Evolutionary conservation across 257 asterid species (phyloP).

Genomic region (Galeopsis tetrahit): DNA sequence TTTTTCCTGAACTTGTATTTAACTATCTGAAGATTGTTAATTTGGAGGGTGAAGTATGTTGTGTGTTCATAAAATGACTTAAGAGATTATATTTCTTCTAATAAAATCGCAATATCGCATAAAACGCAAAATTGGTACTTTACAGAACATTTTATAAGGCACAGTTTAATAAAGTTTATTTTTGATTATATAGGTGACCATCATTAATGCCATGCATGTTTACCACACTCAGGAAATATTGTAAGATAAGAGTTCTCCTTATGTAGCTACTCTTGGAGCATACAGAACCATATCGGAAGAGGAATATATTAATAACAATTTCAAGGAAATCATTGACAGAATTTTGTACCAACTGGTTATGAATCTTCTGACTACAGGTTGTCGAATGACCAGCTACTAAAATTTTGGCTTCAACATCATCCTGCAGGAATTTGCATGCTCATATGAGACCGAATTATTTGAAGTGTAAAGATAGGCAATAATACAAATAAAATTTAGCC

Average conservation of each 20-base stretch:
- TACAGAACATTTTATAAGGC: constrained; percentile 17
- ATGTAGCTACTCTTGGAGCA: constrained; percentile 12
- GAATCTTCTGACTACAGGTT: constrained; percentile 99
- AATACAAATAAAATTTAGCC: constrained; percentile 20
- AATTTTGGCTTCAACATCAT: constrained; percentile 72
- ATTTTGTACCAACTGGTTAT: constrained; percentile 83
- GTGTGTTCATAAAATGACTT: constrained; percentile 9
- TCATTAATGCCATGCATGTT: constrained; percentile 13
- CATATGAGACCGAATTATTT: constrained; percentile 24
- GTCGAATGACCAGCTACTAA: constrained; percentile 89
- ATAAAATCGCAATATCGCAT: background rate
- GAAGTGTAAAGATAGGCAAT: constrained; percentile 7
- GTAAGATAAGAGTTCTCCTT: constrained; percentile 3
- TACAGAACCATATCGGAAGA: background rate
- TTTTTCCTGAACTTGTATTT: constrained; percentile 1
- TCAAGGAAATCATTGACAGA: constrained; percentile 25
- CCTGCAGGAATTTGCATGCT: constrained; percentile 53
- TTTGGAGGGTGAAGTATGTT: background rate
- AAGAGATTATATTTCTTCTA: background rate
- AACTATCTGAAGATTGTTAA: background rate
- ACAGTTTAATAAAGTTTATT: constrained; percentile 3
- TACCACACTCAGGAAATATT: constrained; percentile 1
- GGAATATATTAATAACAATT: constrained; percentile 9
- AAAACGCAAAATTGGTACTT: background rate
- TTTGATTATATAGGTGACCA: constrained; percentile 19